Base-by-base conservation (phyloP, 768 basidiomycete species). In the Hemileccinum impolitum region DNA sequence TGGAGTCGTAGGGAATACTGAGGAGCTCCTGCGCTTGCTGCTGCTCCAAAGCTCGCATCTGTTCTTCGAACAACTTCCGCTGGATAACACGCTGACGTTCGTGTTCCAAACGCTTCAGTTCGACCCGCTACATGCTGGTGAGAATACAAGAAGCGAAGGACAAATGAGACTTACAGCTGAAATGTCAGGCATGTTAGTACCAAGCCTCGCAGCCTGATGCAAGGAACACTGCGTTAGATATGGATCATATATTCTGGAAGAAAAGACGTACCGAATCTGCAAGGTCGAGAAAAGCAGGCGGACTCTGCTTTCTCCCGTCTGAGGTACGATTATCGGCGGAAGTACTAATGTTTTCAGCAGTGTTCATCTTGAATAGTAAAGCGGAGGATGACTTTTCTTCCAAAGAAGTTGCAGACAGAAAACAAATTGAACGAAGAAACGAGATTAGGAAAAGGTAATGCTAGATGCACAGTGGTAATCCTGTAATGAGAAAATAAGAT, bases 21-120 rank as follows among this genome's bases (percentile, higher is more conserved):
- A 94, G 81, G 34, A 93, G 77, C 65, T 93, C 90, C 56, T 88
- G 85, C 12, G 83, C 84, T 70, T 98, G 94, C 67, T 92, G 85
- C 55, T 87, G 85, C 72, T 97, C 94, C 55, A 98, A 79, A 46
- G 78, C 84, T 47, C 87, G 86, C 94, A 96, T 96, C 72, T 96
- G 93, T 60, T 95, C 91, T 70, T 98, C 94, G 68, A 97, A 98
- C 61, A 90, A 71, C 70, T 84, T 87, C 64, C 93, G 85, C 66
- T 95, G 94, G 37, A 90, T 66, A 34, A 73, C 73, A 53, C 94
- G 90, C 70, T 94, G 90, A 44, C 90, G 84, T 70, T 96, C 93
- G 64, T 97, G 92, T 50, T 68, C 70, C 55, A 89, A 72, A 58
- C 93, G 87, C 67, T 94, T 96, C 63, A 92, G 76, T 66, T 94